phyloP scores from a whole-genome alignment of 1,284 basidiomycete genomes.

The Tilletia caries region DNA sequence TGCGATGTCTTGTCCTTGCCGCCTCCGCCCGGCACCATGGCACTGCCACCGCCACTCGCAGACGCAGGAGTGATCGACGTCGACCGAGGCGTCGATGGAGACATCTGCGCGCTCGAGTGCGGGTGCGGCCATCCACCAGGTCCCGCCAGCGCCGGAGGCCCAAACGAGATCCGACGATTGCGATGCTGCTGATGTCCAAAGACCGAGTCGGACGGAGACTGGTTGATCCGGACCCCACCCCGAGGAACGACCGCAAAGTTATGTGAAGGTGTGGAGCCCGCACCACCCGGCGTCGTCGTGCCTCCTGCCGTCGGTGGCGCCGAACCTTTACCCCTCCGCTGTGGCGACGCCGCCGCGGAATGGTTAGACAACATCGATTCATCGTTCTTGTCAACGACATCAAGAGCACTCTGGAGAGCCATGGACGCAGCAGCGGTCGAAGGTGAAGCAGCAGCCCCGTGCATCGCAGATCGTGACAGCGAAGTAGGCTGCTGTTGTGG shows the following conservation, averaged over 20 bases:
- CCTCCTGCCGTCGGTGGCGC: not conserved
- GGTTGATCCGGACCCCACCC: constrained; percentile 5
- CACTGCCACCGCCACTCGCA: not conserved
- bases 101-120: not conserved
- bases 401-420: too few relatives aligned
- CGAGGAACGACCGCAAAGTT: not conserved
- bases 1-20: not conserved
- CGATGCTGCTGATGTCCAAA: not conserved
- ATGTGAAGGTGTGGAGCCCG: not conserved
- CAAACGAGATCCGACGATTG: not conserved
- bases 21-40: not conserved
- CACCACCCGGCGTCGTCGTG: not conserved
- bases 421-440: too few relatives aligned
- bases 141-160: not conserved
- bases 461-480: not conserved
- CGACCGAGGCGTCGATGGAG: not conserved
- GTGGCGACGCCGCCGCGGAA: not conserved
- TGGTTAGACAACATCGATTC: not conserved
- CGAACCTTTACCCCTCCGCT: constrained; percentile 4
- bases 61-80: not conserved
- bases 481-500: not conserved
- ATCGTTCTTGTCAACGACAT: not conserved
- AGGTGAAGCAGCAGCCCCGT: too few relatives aligned
- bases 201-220: not conserved
- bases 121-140: too few relatives aligned